Conservation (phyloP, 176 grass and related monocot species). For the Thinopyrum elongatum region DNA sequence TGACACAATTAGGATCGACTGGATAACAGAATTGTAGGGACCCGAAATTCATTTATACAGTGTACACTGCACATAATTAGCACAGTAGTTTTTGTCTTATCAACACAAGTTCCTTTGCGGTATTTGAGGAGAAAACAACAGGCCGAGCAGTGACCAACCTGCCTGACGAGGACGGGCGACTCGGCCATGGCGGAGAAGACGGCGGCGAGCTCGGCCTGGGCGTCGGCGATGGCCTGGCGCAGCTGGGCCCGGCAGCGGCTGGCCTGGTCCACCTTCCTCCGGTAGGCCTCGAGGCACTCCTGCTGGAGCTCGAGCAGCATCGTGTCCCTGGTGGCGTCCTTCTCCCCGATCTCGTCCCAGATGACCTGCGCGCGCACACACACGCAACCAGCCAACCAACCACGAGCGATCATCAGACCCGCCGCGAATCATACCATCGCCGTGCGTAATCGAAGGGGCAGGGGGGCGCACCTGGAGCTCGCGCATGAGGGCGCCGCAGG, state of each 20-base stretch:
- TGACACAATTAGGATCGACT: no score
- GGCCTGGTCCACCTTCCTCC: conserved; percentile 68
- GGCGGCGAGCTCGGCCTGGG: conserved; percentile 57
- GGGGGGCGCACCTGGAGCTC: conserved; percentile 55
- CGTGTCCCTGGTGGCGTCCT: conserved; percentile 46
- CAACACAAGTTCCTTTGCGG: neutral
- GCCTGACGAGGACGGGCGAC: conserved; percentile 41
- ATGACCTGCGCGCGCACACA: conserved; percentile 37
- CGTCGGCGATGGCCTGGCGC: conserved; percentile 60
- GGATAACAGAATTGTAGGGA: neutral
- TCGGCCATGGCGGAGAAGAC: conserved; percentile 65
- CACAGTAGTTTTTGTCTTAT: neutral
- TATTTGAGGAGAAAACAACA: neutral
- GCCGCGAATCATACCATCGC: neutral
- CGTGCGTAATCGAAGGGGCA: neutral
- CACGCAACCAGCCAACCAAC: neutral
- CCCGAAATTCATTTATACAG: neutral
- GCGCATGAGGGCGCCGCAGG: conserved; percentile 54
- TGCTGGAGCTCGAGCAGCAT: conserved; percentile 62
- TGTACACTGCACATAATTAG: neutral
- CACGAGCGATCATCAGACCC: neutral
- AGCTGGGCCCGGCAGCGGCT: conserved; percentile 65
- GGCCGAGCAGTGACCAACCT: conserved; percentile 39
- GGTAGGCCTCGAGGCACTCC: conserved; percentile 59
- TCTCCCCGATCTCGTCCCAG: conserved; percentile 72